Conservation (phyloP, 345 rosid genomes). For the Salix dunnii region DNA sequence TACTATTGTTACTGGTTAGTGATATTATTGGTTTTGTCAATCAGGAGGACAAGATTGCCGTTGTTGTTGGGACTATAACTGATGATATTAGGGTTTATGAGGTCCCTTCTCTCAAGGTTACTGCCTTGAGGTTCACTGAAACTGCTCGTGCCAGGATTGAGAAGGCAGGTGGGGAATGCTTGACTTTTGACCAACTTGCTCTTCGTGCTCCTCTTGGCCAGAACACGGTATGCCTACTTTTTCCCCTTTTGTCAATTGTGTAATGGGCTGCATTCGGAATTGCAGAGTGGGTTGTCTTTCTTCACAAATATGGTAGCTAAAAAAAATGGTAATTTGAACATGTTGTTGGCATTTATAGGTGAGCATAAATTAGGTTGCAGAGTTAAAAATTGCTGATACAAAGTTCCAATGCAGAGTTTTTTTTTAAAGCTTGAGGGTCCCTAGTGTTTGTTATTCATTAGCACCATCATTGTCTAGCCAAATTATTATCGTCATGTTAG, state of each 20-base stretch:
- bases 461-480: neutral
- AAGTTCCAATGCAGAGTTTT: neutral
- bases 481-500: neutral
- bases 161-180: slow-evolving; percentile 98
- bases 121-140: slow-evolving; percentile 90
- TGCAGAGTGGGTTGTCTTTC: neutral
- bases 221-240: slow-evolving; percentile 56
- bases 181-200: slow-evolving; percentile 94
- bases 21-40: neutral
- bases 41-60: slow-evolving; percentile 79
- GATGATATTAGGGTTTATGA: slow-evolving; percentile 80
- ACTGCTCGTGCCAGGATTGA: slow-evolving; percentile 93
- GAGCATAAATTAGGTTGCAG: too few species aligned
- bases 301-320: too few species aligned
- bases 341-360: too few species aligned
- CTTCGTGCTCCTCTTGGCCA: slow-evolving; percentile 90
- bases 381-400: neutral
- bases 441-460: neutral
- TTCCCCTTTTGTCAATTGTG: neutral
- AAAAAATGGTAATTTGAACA: too few species aligned
- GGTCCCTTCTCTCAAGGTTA: slow-evolving; percentile 76
- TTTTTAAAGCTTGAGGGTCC: neutral
- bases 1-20: neutral
- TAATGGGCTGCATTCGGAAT: neutral
- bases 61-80: slow-evolving; percentile 76